A percentile compares a stretch with the other conserved stretches of the same genome.
These are phyloP conservation scores for Lodderomyces parapsilosis DNA, from an alignment of 1,139 yeast genomes.

Conservation along the genomic window DNA sequence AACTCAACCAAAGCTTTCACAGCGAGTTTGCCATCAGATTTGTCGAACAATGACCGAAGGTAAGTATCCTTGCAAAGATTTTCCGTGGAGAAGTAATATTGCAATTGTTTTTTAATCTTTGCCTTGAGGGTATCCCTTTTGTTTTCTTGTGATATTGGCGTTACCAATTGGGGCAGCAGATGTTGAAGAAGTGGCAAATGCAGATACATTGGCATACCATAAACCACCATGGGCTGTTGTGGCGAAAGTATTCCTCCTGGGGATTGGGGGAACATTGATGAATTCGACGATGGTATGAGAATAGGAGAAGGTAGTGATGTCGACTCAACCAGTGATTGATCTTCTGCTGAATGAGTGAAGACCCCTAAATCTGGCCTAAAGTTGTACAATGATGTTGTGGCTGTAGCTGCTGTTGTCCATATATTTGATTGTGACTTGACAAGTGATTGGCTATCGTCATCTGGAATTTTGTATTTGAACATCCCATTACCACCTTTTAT, in stretches of 20 bases:
- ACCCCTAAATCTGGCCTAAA: background rate
- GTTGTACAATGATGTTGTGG: background rate
- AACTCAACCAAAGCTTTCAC: slow-evolving; percentile 19
- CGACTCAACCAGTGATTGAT: background rate
- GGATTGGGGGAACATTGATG: background rate
- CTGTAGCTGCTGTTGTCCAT: background rate
- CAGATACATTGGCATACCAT: slow-evolving; percentile 2
- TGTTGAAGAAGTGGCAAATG: background rate
- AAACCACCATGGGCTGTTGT: slow-evolving; percentile 3
- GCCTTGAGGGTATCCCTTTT: slow-evolving; percentile 6
- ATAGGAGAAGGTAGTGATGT: background rate
- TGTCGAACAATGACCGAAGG: slow-evolving; percentile 21
- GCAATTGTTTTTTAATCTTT: slow-evolving; percentile 19
- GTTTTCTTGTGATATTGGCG: background rate
- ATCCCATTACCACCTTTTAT: slow-evolving; percentile 10
- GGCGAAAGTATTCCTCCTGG: background rate
- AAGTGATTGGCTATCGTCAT: slow-evolving; percentile 2
- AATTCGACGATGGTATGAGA: slow-evolving; percentile 2
- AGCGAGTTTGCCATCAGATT: slow-evolving; percentile 19
- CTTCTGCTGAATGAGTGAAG: background rate
- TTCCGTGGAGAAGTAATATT: slow-evolving; percentile 26
- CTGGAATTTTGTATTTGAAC: slow-evolving; percentile 7
- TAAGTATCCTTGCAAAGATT: slow-evolving; percentile 26
- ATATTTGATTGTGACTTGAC: background rate
- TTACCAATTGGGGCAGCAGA: background rate